Evolutionary conservation across 2,329 filamentous ascomycete species (phyloP), one percentile per base, ranked within the genome.

Genomic region (Cercospora janseana): DNA sequence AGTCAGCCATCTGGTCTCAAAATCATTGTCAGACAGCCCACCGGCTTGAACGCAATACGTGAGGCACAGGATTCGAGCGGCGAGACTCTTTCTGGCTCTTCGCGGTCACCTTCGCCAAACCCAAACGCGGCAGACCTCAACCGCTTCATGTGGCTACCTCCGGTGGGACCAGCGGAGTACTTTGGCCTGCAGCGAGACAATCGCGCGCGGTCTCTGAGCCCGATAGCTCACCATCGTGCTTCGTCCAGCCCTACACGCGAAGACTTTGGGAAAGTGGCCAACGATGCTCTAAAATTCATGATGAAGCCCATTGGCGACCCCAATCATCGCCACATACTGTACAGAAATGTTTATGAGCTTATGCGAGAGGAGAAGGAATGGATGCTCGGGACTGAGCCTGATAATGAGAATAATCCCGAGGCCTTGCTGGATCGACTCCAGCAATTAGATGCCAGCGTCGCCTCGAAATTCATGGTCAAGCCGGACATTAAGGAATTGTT

Each of bases 381-480:
- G 27, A 51, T 67, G 47, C 55, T 67, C 10, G 57, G 58, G 7
- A 54, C 57, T n/a, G 57, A 61, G 29, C 55, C 59, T 10, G 62
- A 67, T 23, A 57, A 59, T 8, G 60, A 60, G 16, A 42, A 51
- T 1, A 54, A 61, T 16, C 63, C 64, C 2, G 54, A 43, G 7
- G 57, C 50, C 2, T 56, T 67, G 10, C 52, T 66, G 7, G 48
- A 55, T 21, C 38, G 59, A 24, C 56, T 67, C 9, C 28, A 49
- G 4, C 21, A 26, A 2, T 48, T 66, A 3, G 60, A 65, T 49
- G 20, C 27, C 2, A 51, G 49, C 4, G 62, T 64, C 4, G 59
- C 63, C 3, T 32, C 47, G 8, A 61, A 56, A 13, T 67, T 66
- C 56, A 60, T 62, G 54, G 58, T 67, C 32, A 67, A 67, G 51